These are phyloP conservation scores for Zygosaccharomyces siamensis DNA, from an alignment of 805 yeast genomes.

Conservation along the genomic window DNA sequence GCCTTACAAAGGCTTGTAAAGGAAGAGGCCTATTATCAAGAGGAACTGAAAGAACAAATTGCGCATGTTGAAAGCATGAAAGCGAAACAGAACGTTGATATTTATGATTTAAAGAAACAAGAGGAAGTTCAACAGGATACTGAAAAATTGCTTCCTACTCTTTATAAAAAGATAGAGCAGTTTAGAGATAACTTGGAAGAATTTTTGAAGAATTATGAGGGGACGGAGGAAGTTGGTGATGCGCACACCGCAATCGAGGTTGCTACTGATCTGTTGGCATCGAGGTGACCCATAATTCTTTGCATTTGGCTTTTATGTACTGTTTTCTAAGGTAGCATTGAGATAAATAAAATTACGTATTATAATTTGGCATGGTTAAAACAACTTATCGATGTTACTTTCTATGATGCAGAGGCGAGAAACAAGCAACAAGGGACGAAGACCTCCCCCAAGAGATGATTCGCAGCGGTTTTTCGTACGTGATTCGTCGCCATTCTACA, in stretches of 20 bases:
- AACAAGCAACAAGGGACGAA: neutral
- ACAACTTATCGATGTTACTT: too few species aligned
- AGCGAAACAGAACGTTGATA: slow-evolving; percentile 44
- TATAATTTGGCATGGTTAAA: neutral
- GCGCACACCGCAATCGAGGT: slow-evolving; percentile 26
- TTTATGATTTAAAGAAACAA: slow-evolving; percentile 58
- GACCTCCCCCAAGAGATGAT: neutral
- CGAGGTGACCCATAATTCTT: neutral
- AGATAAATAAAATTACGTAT: slow-evolving; percentile 2
- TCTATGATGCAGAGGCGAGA: too few species aligned
- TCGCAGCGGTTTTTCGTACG: neutral
- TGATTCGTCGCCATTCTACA: neutral
- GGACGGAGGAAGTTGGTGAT: slow-evolving; percentile 31
- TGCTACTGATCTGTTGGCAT: slow-evolving; percentile 25
- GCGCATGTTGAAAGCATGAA: slow-evolving; percentile 45
- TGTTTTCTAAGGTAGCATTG: neutral
- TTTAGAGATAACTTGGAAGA: slow-evolving; percentile 38
- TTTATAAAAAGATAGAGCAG: slow-evolving; percentile 41
- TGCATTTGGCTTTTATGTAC: neutral
- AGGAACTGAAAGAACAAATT: slow-evolving; percentile 55
- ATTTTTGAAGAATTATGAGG: slow-evolving; percentile 37
- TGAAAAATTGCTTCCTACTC: slow-evolving; percentile 46
- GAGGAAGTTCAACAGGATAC: slow-evolving; percentile 53
- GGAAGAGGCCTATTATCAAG: slow-evolving; percentile 57
- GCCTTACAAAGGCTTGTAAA: slow-evolving; percentile 66